Evolutionary conservation across 2,329 filamentous ascomycete species (phyloP), one percentile per base, ranked within the genome.

Genomic region (Talaromyces sp.): DNA sequence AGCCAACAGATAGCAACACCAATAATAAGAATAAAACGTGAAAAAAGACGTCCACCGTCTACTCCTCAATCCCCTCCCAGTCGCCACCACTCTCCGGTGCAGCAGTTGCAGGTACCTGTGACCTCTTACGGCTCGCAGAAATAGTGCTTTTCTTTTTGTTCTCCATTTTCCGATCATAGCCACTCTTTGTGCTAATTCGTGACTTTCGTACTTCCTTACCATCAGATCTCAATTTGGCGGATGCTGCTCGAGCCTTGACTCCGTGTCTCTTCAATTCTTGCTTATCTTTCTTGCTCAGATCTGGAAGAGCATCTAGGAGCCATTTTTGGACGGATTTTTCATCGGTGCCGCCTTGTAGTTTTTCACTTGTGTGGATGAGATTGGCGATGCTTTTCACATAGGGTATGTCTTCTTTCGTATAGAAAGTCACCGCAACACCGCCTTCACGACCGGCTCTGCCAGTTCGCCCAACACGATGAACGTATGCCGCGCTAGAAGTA

Each of bases 341-440:
- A 0, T 79, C 82, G 2, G 81, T 65, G 7, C 75, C 74, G 0
- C 78, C 79, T 5, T 82, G 78, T 69, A 92, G 84, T 75, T 87
- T 90, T 76, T 97, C 91, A 66, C 89, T 92, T 27, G 87, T 85
- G 0, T 90, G 86, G 65, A 99, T 96, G 36, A 98, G 91, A 70
- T 97, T 97, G 36, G 93, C 95, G 31, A 99, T 90, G 65, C 87
- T 91, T 79, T 94, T 96, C 61, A 99, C 86, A 66, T 88, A 92
- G 0, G 91, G 89, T 4, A 98, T 89, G 71, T 99, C 95, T 64
- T 97, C 95, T 74, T 95, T 92, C 0, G 94, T 98, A 76, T 96
- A 99, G 63, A 96, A 89, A 0, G 95, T 99, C 1, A 99, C 89
- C 0, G 92, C 93, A 3, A 96, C 85, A 55, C 95, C 95, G 23